Percentiles rank a stretch among this genome's conserved stretches.
These are phyloP conservation scores for Apophysomyces sp. DNA, from an alignment of 371 early-diverging fungal genomes.

Conservation along the genomic window DNA sequence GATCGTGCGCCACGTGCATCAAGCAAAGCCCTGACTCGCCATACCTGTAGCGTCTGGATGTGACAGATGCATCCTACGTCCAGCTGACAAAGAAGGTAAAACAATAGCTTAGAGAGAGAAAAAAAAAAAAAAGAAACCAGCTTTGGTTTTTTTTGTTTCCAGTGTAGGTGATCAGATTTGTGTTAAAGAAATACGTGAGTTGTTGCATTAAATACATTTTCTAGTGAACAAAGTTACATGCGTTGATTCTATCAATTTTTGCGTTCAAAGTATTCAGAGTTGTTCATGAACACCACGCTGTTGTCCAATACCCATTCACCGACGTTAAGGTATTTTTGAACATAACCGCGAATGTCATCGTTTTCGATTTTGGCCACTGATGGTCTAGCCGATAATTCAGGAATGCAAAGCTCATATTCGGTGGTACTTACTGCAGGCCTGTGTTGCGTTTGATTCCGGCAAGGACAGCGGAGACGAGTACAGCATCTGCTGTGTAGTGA, in stretches of 20 bases:
- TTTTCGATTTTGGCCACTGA: conserved; percentile 56
- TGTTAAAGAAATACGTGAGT: too few relatives aligned
- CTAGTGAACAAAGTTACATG: not conserved
- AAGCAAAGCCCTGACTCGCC: not conserved
- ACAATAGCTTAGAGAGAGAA: not conserved
- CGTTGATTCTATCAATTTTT: conserved; percentile 27
- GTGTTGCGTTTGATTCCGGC: conserved; percentile 77
- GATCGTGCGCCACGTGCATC: not conserved
- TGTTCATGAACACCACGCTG: conserved; percentile 53
- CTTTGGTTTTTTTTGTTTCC: not conserved
- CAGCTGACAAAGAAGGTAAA: not conserved
- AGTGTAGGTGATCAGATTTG: not conserved
- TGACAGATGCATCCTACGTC: not conserved
- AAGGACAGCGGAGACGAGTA: conserved; percentile 71
- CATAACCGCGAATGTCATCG: conserved; percentile 53
- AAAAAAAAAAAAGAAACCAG: not conserved
- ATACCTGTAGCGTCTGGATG: not conserved
- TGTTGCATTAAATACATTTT: not conserved
- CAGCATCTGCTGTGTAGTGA: conserved; percentile 71
- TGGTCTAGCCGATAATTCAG: conserved; percentile 33
- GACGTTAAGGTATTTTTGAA: conserved; percentile 60
- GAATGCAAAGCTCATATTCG: not conserved
- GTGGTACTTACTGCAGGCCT: conserved; percentile 55
- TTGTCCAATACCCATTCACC: conserved; percentile 71
- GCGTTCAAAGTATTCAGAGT: conserved; percentile 64